Percentiles rank a stretch among this genome's conserved stretches.
These are phyloP conservation scores for Pisolithus marmoratus DNA, from an alignment of 768 basidiomycete species.

Conservation along the genomic window DNA sequence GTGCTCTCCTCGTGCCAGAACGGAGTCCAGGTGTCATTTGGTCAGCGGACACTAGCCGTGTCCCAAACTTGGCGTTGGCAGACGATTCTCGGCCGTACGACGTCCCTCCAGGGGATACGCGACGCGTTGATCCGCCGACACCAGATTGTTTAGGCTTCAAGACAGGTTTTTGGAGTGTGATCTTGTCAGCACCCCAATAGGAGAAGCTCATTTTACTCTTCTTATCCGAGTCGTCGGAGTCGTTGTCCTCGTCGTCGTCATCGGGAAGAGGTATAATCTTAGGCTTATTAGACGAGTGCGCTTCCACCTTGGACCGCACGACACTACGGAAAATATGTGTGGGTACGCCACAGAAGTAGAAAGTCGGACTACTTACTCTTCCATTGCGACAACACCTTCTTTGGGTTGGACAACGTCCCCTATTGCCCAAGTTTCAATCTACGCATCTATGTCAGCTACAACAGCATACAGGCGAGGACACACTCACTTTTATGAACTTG, in stretches of 20 bases:
- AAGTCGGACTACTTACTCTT: conserved; percentile 55
- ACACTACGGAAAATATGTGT: conserved; percentile 39
- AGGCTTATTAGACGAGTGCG: conserved; percentile 52
- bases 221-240: conserved; percentile 82
- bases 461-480: conserved; percentile 1
- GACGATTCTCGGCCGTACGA: conserved; percentile 77
- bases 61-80: conserved; percentile 91
- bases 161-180: conserved; percentile 78
- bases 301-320: conserved; percentile 62
- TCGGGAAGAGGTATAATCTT: conserved; percentile 64
- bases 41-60: conserved; percentile 68
- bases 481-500: conserved; percentile 79
- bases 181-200: conserved; percentile 89
- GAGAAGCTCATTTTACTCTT: conserved; percentile 94
- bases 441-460: not conserved
- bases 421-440: conserved; percentile 89
- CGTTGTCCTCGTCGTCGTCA: conserved; percentile 50
- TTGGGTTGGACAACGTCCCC: conserved; percentile 69
- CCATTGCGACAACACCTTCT: conserved; percentile 84
- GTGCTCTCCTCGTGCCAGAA: conserved; percentile 59
- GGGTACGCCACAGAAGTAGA: conserved; percentile 5
- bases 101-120: conserved; percentile 37
- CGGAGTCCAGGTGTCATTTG: conserved; percentile 37
- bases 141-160: conserved; percentile 41
- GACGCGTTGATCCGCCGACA: conserved; percentile 32